phyloP scores from a whole-genome alignment of 2,329 filamentous ascomycete species.

The Pestalotiopsis sp. region DNA sequence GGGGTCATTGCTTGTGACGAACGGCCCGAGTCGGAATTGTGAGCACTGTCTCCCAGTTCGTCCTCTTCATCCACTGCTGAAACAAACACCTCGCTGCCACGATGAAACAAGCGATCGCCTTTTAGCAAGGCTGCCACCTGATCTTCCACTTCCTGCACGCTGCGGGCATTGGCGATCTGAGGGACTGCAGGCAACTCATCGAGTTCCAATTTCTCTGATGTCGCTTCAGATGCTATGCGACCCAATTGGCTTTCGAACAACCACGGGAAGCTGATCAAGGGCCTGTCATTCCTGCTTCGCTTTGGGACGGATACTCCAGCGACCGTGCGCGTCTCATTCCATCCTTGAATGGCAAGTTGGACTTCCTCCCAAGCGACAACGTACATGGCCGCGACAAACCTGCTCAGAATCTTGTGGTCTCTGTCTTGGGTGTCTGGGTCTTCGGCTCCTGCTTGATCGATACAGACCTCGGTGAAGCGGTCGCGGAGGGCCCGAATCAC shows the following conservation, averaged over 20 bases:
- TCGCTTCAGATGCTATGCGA: constrained; percentile 58
- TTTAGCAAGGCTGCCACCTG: background rate
- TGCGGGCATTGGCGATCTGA: background rate
- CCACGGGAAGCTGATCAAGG: constrained; percentile 94
- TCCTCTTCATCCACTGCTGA: constrained; percentile 19
- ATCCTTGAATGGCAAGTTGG: constrained; percentile 56
- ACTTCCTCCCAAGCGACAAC: constrained; percentile 75
- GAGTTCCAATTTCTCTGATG: background rate
- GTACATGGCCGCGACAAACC: constrained; percentile 88
- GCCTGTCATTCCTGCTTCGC: constrained; percentile 58
- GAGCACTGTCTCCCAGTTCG: background rate
- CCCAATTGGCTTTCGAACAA: constrained; percentile 76
- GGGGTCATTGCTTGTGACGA: background rate
- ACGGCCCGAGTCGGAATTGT: background rate
- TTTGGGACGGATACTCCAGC: constrained; percentile 38
- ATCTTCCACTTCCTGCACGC: background rate
- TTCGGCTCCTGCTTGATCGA: constrained; percentile 61
- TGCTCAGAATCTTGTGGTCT: constrained; percentile 62
- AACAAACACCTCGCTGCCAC: constrained; percentile 16
- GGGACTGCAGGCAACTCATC: background rate
- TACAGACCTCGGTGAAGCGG: constrained; percentile 69
- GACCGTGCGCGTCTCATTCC: constrained; percentile 30
- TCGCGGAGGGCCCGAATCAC: constrained; percentile 69
- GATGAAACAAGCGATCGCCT: constrained; percentile 1
- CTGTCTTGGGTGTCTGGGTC: constrained; percentile 34